Evolutionary conservation across 495 filamentous ascomycete species (phyloP), one percentile per base, ranked within the genome.

Genomic region (Aspergillus carlsbadensis): DNA sequence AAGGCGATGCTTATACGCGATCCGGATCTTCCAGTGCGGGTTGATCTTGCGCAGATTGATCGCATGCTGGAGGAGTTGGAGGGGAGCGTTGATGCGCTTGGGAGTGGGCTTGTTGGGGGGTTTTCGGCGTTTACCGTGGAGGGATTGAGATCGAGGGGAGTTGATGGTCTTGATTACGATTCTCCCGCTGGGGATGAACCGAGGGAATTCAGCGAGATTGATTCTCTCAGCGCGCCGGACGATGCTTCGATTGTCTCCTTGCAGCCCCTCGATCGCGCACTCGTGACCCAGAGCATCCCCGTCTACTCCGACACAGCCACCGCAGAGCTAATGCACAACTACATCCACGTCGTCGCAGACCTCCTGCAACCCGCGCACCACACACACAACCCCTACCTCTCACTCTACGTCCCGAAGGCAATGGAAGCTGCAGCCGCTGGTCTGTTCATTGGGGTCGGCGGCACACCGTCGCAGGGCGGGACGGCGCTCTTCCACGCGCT

Each of bases 321-420:
- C 3, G 52, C 52, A 2, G 42, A 56, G 14, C 41, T 56, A 0
- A 56, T 56, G 52, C 22, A 46, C 42, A 22, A 56, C 33, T 56
- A 56, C 18, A 39, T 56, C 29, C 41, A 46, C 15, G 52, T 56
- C 20, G 52, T 56, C 41, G n/a, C 52, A 0, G 14, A 56, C n/a
- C 29, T 56, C 7, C 24, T 56, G 26, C 52, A 56, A 22, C 52
- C 52, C 7, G 42, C 40, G 6, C 17, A 18, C 20, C 52, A 56
- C 15, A 31, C 52, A 1, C 52, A 33, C 6, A 56, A 56, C 17
- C 53, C 53, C 4, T 56, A 56, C 18, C 41, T 14, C 13, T 46
- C 52, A 14, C 37, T 56, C 13, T 56, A 56, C 14, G 42, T 44
- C n/a, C 42, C 41, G 2, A 29, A 34, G 0, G 53, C 53, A 5